These are phyloP conservation scores for Sporothrix variecibatus DNA, from an alignment of 2,329 filamentous ascomycete species.

Conservation along the genomic window DNA sequence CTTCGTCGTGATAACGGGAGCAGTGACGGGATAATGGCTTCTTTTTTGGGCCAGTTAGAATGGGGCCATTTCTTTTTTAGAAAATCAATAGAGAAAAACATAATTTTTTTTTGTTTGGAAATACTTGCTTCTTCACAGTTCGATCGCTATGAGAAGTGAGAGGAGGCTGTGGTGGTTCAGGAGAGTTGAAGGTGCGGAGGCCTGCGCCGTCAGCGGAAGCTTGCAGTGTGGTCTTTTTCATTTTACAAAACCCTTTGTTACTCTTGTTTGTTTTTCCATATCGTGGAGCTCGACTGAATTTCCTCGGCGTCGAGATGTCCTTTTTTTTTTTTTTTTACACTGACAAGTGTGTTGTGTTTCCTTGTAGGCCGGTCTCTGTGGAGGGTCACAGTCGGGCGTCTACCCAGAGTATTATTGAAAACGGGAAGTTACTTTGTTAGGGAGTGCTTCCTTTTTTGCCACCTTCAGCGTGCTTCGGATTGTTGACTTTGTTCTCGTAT, in stretches of 20 bases:
- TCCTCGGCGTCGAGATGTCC: too few species aligned
- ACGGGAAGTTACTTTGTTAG: neutral
- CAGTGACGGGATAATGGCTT: neutral
- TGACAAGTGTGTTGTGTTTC: neutral
- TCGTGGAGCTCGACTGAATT: too few species aligned
- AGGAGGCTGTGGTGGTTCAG: neutral
- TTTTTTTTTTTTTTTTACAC: neutral
- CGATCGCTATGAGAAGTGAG: neutral
- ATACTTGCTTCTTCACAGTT: neutral
- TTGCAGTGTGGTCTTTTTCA: too few species aligned
- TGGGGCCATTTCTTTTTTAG: neutral
- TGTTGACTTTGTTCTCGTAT: neutral
- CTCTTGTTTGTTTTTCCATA: too few species aligned
- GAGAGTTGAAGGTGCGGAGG: neutral
- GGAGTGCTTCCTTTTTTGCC: neutral
- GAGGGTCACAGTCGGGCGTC: neutral
- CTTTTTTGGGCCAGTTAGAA: neutral
- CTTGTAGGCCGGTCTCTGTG: neutral
- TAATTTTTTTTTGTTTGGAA: neutral
- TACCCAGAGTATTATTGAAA: neutral
- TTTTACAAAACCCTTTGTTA: too few species aligned
- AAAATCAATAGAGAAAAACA: slow-evolving; percentile 10
- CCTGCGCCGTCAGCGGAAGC: too few species aligned
- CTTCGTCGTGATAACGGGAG: neutral
- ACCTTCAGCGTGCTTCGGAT: neutral